Evolutionary conservation across 495 filamentous ascomycete genomes (phyloP), one percentile per base, ranked within the genome.

Genomic region (Cercophora scortea): DNA sequence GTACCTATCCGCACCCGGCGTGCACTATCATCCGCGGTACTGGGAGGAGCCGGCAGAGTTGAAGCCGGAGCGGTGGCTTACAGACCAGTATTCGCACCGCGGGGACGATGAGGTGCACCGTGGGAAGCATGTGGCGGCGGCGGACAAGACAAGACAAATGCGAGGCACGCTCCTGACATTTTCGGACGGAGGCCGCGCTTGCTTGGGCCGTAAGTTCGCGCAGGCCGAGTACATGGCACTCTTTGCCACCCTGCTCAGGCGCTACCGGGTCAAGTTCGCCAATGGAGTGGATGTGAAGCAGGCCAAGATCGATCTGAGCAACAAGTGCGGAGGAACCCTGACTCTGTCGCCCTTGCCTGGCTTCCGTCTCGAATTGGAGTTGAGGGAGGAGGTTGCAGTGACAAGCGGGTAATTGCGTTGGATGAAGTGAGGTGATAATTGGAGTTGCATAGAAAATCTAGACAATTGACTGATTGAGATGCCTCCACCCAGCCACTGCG

Each of bases 191-290:
- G 49, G 58, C 18, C 44, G 57, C n/a, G 53, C 57, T 17, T 62
- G 60, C 40, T 32, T 62, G 10, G 59, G 59, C 9, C 52, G 51
- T n/a, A 60, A 59, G 10, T 62, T 62, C 17, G 59, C 59, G 6
- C 53, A 60, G 44, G 46, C 57, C 10, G 59, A 62, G 38, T 62
- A 49, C 25, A 46, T 60, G 8, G 53, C 56, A 19, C 56, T 62
- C 35, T 53, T 62, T 32, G 57, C 50, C 17, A 17, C 34, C 1
- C 48, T 62, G 13, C 54, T 62, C 6, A 39, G 54, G 12, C 6
- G 32, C 19, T 47, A 47, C 15, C 8, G 19, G 18, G 45, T 47
- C 7, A 7, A 35, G 6, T 34, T 47, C 6, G 45, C 45, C 1
- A 11, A 9, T 8, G 45, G 45, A 3, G 45, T 47, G 19, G 45